These are phyloP conservation scores for Malassezia dermatis DNA, from an alignment of 1,284 basidiomycete species.

Conservation along the genomic window DNA sequence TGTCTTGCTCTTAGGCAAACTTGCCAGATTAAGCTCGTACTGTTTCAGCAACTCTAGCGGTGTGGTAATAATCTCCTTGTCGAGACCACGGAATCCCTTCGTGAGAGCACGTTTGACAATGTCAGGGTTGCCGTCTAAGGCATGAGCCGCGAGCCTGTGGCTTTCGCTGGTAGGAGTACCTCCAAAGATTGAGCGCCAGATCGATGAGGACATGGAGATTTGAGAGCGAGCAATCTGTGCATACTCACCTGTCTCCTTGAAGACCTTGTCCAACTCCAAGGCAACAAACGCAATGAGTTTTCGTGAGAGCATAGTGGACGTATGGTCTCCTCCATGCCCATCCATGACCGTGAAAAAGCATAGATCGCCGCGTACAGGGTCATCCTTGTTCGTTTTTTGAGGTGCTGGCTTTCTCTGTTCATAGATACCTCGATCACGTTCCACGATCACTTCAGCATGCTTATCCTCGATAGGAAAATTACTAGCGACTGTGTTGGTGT, in stretches of 20 bases:
- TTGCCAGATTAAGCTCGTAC: slow-evolving; percentile 42
- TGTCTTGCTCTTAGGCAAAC: not conserved
- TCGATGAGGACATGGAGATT: slow-evolving; percentile 34
- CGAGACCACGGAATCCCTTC: slow-evolving; percentile 66
- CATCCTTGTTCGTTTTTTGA: not conserved
- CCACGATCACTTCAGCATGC: slow-evolving; percentile 43
- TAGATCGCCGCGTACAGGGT: slow-evolving; percentile 27
- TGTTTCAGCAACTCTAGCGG: slow-evolving; percentile 62
- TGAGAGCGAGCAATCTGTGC: slow-evolving; percentile 37
- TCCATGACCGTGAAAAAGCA: slow-evolving; percentile 78
- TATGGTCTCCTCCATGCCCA: slow-evolving; percentile 76
- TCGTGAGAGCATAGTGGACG: slow-evolving; percentile 71
- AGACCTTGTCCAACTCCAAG: slow-evolving; percentile 58
- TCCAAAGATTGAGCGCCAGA: slow-evolving; percentile 42
- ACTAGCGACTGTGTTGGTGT: slow-evolving; percentile 42
- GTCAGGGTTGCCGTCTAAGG: slow-evolving; percentile 56
- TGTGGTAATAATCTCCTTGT: slow-evolving; percentile 63
- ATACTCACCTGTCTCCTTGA: slow-evolving; percentile 49
- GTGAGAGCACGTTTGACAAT: slow-evolving; percentile 63
- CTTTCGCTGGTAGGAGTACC: not conserved
- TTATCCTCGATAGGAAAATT: slow-evolving; percentile 45
- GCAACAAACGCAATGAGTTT: slow-evolving; percentile 77
- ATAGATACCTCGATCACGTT: slow-evolving; percentile 33
- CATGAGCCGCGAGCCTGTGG: slow-evolving; percentile 16
- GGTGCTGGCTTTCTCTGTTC: slow-evolving; percentile 4